Percentiles rank a stretch among this genome's conserved stretches.
phyloP scores from a whole-genome alignment of 148 eudicot species.

The Beta vulgaris region DNA sequence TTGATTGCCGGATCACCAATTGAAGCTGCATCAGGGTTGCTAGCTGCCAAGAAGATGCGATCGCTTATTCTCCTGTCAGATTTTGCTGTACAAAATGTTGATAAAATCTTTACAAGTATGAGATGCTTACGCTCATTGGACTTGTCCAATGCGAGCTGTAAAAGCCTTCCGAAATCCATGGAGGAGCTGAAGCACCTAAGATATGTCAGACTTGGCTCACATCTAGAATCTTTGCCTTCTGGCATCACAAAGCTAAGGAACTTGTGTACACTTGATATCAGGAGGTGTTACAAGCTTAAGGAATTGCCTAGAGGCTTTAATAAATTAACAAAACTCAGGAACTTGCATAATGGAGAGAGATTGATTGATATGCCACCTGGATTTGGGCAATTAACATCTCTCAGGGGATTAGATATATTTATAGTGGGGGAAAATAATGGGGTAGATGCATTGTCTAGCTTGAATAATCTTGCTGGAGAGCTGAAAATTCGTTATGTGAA shows the following conservation, averaged over 20 bases:
- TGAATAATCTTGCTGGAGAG: constrained; percentile 1
- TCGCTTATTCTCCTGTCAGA: not conserved
- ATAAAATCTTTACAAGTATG: not conserved
- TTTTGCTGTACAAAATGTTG: not conserved
- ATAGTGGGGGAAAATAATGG: constrained; percentile 19
- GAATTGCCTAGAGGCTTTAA: constrained; percentile 23
- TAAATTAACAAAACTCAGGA: constrained; percentile 3
- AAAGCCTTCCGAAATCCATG: not conserved
- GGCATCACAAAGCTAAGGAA: not conserved
- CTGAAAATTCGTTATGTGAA: not conserved
- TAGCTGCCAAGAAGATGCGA: constrained; percentile 3
- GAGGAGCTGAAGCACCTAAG: constrained; percentile 18
- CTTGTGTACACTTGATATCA: constrained; percentile 11
- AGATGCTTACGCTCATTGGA: constrained; percentile 17
- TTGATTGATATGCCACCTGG: not conserved
- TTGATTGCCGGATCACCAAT: not conserved
- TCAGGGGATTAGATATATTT: not conserved
- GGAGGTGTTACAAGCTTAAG: not conserved
- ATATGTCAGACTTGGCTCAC: not conserved
- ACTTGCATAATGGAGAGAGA: not conserved
- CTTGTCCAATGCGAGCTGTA: not conserved
- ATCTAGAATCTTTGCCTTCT: not conserved
- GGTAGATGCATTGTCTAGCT: constrained; percentile 11
- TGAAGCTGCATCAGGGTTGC: not conserved
- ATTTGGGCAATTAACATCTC: constrained; percentile 4